Evolutionary conservation across 345 rosid species (phyloP), one percentile per base, ranked within the genome.

Genomic region (Passiflora organensis): DNA sequence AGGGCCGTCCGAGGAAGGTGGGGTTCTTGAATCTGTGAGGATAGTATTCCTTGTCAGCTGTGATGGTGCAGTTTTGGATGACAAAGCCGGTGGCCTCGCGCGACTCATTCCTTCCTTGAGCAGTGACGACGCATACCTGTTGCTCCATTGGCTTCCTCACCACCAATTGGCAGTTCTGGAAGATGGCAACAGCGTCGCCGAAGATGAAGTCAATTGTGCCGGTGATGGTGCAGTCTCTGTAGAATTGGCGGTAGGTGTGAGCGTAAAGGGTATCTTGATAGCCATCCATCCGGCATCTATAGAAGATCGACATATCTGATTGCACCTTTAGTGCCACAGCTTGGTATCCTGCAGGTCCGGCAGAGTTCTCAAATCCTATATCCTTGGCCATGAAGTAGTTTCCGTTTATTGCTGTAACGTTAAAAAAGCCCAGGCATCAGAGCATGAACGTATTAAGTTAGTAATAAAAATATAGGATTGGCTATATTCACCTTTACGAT

Each of bases 1-100:
- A 80, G 5, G 97, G 97, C 6, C 97, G 80, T 3, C 93, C 97
- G 0, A 91, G 82, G 67, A 75, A 87, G 0, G 84, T 80, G 56
- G 73, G 77, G 76, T 32, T 72, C 16, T 0, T 41, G 6, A 59
- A 16, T 37, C 76, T 77, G 18, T 78, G 70, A 0, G 78, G 70
- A 4, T 53, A 23, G 65, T 73, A 83, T 0, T 54, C 75, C 0
- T 77, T 57, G 0, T 76, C 78, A 1, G 76, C 94, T 0, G 64
- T 37, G 67, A 91, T 75, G 32, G 69, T 69, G 69, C 86, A 80
- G 77, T 85, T 76, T 10, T 83, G 87, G 53, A 87, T 69, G 37
- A 91, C 75, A 6, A 85, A 32, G 10, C 80, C 91, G 0, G 89
- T 65, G n/a, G 82, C 34, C 5, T 76, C 70, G 0, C 68, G 76